Evolutionary conservation across 805 yeast genomes (phyloP).

Genomic region (Starmerella floricola): DNA sequence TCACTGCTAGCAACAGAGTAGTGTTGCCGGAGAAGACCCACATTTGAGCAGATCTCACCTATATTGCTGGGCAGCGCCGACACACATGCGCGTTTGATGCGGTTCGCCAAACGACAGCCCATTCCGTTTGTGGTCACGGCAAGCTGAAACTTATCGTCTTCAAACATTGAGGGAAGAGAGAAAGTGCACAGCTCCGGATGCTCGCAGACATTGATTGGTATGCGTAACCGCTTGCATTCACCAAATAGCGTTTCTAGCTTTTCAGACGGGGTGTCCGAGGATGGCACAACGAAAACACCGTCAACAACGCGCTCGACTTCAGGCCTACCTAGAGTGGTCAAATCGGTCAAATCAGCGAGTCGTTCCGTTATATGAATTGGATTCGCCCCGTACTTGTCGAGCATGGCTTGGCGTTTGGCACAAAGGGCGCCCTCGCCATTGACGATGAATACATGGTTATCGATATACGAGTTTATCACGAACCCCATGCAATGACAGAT

Average conservation of each 20-base stretch:
- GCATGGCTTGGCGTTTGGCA: conserved; percentile 9
- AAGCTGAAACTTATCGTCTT: conserved; percentile 57
- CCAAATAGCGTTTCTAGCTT: conserved; percentile 32
- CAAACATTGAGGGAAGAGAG: conserved; percentile 57
- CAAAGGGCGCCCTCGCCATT: conserved; percentile 17
- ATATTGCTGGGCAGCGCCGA: conserved; percentile 53
- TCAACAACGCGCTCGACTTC: conserved; percentile 59
- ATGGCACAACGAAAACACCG: conserved; percentile 48
- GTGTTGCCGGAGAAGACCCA: conserved; percentile 51
- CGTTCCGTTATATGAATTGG: conserved; percentile 7
- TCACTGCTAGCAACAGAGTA: conserved; percentile 34
- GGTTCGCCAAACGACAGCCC: conserved; percentile 75
- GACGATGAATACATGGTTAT: conserved; percentile 17
- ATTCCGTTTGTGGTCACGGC: conserved; percentile 80
- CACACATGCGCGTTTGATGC: conserved; percentile 62
- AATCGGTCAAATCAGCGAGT: conserved; percentile 28
- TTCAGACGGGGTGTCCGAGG: neutral
- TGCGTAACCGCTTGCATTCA: conserved; percentile 48
- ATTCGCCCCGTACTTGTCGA: conserved; percentile 18
- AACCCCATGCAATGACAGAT: conserved; percentile 20
- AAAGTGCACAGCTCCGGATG: conserved; percentile 62
- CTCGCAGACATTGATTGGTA: conserved; percentile 74
- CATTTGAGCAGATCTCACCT: conserved; percentile 52
- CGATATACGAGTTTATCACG: conserved; percentile 14
- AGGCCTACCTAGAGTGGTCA: conserved; percentile 47